Evolutionary conservation across 129 eudicot species (phyloP).

Genomic region (Artemisia argyi): DNA sequence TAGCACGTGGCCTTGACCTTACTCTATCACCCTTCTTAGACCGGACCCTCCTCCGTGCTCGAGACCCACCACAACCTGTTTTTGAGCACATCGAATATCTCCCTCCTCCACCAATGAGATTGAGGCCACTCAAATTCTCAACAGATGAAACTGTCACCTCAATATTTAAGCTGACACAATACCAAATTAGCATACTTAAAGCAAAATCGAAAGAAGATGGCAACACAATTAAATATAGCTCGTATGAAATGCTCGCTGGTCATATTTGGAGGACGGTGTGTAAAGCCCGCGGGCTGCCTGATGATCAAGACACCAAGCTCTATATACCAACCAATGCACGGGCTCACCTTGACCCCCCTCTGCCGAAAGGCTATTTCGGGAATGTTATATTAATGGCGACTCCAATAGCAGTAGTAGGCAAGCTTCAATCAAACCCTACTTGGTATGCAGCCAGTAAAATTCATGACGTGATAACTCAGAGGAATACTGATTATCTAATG

Average conservation of each 20-base stretch:
- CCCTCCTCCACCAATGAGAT: not conserved
- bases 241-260: not conserved
- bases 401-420: not conserved
- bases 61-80: conserved; percentile 2
- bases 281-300: conserved; percentile 2
- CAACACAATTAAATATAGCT: not conserved
- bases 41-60: no score
- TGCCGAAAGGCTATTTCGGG: conserved; percentile 6
- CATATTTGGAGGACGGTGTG: conserved; percentile 8
- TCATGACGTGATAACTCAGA: not conserved
- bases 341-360: not conserved
- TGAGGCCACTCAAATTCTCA: not conserved
- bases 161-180: not conserved
- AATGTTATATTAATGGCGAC: not conserved
- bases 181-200: not conserved
- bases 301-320: not conserved
- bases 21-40: no score
- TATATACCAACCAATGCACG: not conserved
- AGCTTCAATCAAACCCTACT: not conserved
- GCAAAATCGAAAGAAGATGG: not conserved
- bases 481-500: not conserved
- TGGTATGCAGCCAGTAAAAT: not conserved
- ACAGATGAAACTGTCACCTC: not conserved
- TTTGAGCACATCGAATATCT: conserved; percentile 11
- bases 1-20: no score